These are phyloP conservation scores for Hypoxylon sp. DNA, from an alignment of 2,329 filamentous ascomycete species.

Conservation along the genomic window DNA sequence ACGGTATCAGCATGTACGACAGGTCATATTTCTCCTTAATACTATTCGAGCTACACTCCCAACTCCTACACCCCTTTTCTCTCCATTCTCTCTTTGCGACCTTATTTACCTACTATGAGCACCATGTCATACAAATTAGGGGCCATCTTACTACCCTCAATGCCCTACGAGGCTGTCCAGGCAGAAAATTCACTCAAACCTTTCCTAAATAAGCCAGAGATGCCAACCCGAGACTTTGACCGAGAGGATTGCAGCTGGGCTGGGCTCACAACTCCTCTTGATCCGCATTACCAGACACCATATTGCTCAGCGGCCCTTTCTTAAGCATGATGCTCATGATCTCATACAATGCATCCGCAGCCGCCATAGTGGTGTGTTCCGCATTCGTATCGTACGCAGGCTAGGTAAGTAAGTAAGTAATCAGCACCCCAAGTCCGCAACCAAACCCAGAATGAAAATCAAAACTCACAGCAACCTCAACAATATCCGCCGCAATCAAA, in stretches of 20 bases:
- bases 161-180: neutral
- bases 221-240: neutral
- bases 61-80: neutral
- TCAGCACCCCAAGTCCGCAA: neutral
- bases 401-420: conserved; percentile 33
- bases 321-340: conserved; percentile 82
- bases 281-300: conserved; percentile 41
- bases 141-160: neutral
- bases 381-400: conserved; percentile 76
- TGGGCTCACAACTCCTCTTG: conserved; percentile 41
- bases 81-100: neutral
- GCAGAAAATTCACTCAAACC: neutral
- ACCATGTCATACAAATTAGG: neutral
- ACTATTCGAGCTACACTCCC: neutral
- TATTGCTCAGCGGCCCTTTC: conserved; percentile 70
- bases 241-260: neutral
- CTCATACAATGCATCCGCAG: conserved; percentile 75
- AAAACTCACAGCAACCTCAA: conserved; percentile 73
- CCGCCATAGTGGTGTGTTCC: conserved; percentile 71
- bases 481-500: conserved; percentile 78
- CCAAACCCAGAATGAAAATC: neutral
- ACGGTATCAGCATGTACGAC: too few species aligned
- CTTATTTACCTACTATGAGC: neutral
- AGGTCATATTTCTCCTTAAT: neutral
- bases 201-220: neutral